A percentile compares a stretch with the other conserved stretches of the same genome.
phyloP scores from a whole-genome alignment of 306 rosid species.

The Castanea mollissima region DNA sequence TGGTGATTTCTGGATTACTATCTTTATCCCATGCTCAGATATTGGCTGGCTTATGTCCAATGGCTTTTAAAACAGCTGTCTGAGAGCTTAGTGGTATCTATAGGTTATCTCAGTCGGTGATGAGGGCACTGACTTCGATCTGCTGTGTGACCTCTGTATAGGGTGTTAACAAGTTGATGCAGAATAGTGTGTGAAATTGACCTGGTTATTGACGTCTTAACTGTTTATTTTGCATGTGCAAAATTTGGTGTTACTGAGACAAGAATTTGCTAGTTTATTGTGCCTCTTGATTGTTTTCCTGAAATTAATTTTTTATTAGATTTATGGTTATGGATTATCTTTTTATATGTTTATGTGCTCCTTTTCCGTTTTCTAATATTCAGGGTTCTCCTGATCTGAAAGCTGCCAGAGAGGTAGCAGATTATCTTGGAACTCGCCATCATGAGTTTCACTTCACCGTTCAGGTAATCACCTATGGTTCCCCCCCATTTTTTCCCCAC shows the following conservation, averaged over 20 bases:
- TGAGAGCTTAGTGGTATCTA: background rate
- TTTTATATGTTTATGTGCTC: constrained; percentile 16
- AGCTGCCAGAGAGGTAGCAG: constrained; percentile 96
- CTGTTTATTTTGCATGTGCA: background rate
- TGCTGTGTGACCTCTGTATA: background rate
- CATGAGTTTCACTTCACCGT: constrained; percentile 88
- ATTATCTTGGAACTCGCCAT: constrained; percentile 91
- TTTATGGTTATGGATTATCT: background rate
- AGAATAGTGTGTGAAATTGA: background rate
- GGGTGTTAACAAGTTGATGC: background rate
- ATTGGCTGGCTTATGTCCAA: background rate
- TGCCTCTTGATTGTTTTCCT: background rate
- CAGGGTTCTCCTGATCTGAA: constrained; percentile 95
- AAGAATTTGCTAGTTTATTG: background rate
- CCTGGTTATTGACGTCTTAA: background rate
- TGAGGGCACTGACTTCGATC: background rate
- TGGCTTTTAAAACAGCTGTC: background rate
- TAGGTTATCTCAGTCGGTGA: background rate
- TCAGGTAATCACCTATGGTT: constrained; percentile 54
- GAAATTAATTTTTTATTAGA: background rate
- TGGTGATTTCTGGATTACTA: too few relatives aligned
- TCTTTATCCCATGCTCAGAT: background rate
- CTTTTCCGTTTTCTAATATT: constrained; percentile 23
- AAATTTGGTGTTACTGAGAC: background rate
- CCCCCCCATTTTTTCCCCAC: background rate